A percentile compares a stretch with the other conserved stretches of the same genome.
These are phyloP conservation scores for Trichoderma sp. DNA, from an alignment of 2,329 filamentous ascomycete species.

Conservation along the genomic window DNA sequence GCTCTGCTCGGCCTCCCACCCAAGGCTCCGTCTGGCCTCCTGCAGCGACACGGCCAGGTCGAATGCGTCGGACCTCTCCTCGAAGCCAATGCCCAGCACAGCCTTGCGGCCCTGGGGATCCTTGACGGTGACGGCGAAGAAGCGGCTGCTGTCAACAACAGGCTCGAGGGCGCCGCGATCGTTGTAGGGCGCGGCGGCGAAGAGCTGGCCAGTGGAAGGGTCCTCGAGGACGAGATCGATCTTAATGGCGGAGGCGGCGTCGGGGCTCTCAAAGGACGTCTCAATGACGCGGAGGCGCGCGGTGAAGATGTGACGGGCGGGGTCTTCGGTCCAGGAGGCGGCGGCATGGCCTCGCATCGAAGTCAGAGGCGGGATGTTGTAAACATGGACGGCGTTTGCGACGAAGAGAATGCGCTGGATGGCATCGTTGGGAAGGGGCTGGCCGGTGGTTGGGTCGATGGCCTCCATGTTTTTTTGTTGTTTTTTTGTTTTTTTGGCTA, in stretches of 20 bases:
- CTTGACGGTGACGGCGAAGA: constrained; percentile 79
- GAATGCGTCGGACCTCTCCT: constrained; percentile 81
- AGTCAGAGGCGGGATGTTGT: constrained; percentile 77
- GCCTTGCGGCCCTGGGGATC: constrained; percentile 74
- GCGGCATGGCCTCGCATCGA: constrained; percentile 78
- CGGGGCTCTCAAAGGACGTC: constrained; percentile 53
- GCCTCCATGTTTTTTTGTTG: constrained; percentile 50
- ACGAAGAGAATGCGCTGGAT: constrained; percentile 85
- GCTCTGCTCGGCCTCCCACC: constrained; percentile 47
- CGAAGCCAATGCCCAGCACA: constrained; percentile 79
- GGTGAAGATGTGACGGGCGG: constrained; percentile 77
- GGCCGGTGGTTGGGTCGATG: constrained; percentile 69
- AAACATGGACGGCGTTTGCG: constrained; percentile 72
- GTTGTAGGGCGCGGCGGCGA: constrained; percentile 80
- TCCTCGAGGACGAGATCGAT: constrained; percentile 80
- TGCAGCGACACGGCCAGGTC: constrained; percentile 80
- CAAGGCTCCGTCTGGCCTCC: constrained; percentile 69
- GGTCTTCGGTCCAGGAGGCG: constrained; percentile 69
- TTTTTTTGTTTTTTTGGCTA: background rate
- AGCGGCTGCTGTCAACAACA: constrained; percentile 73
- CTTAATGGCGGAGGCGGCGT: constrained; percentile 53
- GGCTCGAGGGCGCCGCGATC: constrained; percentile 65
- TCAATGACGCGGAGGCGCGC: constrained; percentile 76
- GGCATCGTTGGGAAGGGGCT: constrained; percentile 65
- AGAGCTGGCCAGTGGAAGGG: constrained; percentile 66